Evolutionary conservation across 345 rosid genomes (phyloP).

Genomic region (Heritiera littoralis): DNA sequence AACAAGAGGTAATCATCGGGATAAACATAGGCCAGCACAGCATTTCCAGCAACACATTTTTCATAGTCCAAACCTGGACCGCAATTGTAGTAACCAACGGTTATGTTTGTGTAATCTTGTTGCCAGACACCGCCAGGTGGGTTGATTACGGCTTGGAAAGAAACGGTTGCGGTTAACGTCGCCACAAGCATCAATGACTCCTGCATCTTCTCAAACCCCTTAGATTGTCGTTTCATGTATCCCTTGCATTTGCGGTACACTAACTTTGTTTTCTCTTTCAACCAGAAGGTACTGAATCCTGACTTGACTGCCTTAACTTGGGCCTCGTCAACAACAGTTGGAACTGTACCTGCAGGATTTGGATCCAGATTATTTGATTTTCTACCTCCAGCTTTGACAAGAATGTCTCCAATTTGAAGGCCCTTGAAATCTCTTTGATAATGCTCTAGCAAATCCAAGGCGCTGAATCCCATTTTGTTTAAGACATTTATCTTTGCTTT

Average conservation of each 20-base stretch:
- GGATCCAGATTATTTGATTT: too few species aligned
- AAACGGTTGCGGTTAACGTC: conserved; percentile 28
- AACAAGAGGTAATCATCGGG: neutral
- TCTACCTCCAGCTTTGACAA: neutral
- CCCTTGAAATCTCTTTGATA: conserved; percentile 18
- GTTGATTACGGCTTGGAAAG: conserved; percentile 29
- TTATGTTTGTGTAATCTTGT: neutral
- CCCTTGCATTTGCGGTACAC: neutral
- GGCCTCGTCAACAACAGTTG: neutral
- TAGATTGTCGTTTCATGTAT: neutral
- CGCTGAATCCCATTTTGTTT: conserved; percentile 27
- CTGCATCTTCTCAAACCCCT: conserved; percentile 19
- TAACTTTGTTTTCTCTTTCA: neutral
- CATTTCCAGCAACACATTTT: neutral
- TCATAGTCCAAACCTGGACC: neutral
- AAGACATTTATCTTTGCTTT: neutral
- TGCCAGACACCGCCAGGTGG: conserved; percentile 28
- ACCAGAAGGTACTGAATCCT: neutral
- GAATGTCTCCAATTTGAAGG: neutral
- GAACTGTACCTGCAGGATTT: neutral
- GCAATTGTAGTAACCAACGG: neutral
- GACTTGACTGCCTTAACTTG: neutral
- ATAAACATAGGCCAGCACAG: neutral
- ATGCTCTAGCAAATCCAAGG: conserved; percentile 21
- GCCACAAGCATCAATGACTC: conserved; percentile 29